These are phyloP conservation scores for Basidiobolus meristosporus DNA, from an alignment of 371 early-diverging fungal species.

Conservation along the genomic window DNA sequence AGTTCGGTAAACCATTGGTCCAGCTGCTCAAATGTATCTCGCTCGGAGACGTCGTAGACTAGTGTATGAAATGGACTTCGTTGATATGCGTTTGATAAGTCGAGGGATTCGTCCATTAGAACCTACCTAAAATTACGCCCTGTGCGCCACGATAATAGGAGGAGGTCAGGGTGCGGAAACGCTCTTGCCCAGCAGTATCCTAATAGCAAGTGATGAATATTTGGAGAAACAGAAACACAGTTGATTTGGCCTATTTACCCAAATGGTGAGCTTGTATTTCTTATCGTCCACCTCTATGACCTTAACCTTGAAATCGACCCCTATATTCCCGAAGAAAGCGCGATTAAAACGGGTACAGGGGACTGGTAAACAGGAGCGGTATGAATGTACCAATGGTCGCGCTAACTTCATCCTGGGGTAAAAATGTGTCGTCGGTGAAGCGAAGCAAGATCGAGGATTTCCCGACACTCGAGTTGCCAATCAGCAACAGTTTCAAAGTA, in stretches of 20 bases:
- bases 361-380: background rate
- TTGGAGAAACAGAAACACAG: background rate
- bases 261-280: constrained; percentile 94
- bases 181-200: constrained; percentile 99
- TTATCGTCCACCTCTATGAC: constrained; percentile 76
- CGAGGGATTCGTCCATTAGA: too few relatives aligned
- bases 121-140: constrained; percentile 83
- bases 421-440: constrained; percentile 95
- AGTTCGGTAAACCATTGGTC: constrained; percentile 88
- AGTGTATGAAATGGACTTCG: too few relatives aligned
- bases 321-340: constrained; percentile 11
- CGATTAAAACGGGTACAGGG: background rate
- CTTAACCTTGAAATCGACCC: constrained; percentile 99
- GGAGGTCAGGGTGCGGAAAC: constrained; percentile 98
- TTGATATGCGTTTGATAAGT: too few relatives aligned
- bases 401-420: constrained; percentile 77
- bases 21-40: constrained; percentile 82
- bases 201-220: constrained; percentile 12
- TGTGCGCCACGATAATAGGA: constrained; percentile 99
- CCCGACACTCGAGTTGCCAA: constrained; percentile 98
- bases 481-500: constrained; percentile 91
- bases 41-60: constrained; percentile 93
- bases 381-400: constrained; percentile 81
- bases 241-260: constrained; percentile 62
- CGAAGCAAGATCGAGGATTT: constrained; percentile 92